Base-by-base conservation (phyloP, 2,329 filamentous ascomycete species). In the Piedraia hortae region DNA sequence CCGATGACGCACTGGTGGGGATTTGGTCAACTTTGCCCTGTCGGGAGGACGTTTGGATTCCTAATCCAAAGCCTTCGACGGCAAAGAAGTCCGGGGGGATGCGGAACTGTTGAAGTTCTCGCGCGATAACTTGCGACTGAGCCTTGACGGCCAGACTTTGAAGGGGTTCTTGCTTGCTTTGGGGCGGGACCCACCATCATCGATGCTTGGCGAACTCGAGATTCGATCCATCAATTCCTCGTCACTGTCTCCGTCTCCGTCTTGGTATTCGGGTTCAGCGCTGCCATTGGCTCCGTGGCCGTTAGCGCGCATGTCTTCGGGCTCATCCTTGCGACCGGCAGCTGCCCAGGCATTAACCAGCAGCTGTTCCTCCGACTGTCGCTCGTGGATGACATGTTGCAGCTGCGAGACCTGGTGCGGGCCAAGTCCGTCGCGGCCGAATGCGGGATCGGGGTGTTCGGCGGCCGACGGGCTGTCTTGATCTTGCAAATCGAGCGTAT, bases 181-280 rank as follows among this genome's bases (percentile, higher is more conserved):
- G 22, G 21, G 11, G 12, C 25, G 16, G 18, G 31, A 85, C 78
- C 60, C 67, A 97, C 82, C 82, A 70, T 93, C 82, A 56, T 89
- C 78, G 48, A 97, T 97, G 37, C 82, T 93, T 42, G 85, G 85
- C 38, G 82, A 93, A 48, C 80, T 93, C 38, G 82, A 93, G 34
- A 97, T 91, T 48, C 85, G 85, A 53, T 93, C 85, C 72, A 89
- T 77, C 66, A 90, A 67, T 46, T 93, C 82, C 47, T 91, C 67
- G 40, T 88, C 78, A 44, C 78, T 51, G 36, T 73, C 50, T 26
- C 67, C 51, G 29, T 75, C 62, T 20, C 56, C 71, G 36, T 69
- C 67, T 18, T 48, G 48, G 25, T 67, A 50, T 29, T 74, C 62
- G 21, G 57, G 72, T 22, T 28, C 29, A 14, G 42, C 46, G 22